Conservation (phyloP, 2,329 filamentous ascomycete genomes). For the Colletotrichum musicola region DNA sequence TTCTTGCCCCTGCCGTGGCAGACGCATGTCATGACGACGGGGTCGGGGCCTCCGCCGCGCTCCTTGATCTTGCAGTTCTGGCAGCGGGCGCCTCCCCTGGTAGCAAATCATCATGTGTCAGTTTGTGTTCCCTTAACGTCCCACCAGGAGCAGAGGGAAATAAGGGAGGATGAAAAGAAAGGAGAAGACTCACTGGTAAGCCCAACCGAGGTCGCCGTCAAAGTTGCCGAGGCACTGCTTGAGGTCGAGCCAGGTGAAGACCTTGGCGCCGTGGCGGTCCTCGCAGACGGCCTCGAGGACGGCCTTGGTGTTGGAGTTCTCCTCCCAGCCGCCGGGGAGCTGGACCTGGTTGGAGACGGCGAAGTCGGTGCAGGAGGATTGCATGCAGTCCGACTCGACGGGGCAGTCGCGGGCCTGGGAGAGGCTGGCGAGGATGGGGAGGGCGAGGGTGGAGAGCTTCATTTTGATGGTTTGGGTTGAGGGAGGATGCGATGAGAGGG, state of each 20-base stretch:
- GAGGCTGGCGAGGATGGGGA: neutral
- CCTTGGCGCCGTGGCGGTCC: conserved; percentile 6
- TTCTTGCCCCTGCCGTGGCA: neutral
- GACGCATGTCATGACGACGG: conserved; percentile 5
- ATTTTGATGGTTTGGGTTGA: neutral
- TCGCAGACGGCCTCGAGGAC: conserved; percentile 10
- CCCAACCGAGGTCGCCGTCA: neutral
- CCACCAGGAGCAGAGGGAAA: too few species aligned
- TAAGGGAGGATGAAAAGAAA: too few species aligned
- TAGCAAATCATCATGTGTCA: too few species aligned
- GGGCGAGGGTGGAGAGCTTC: neutral
- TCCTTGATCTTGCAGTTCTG: neutral
- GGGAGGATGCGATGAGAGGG: neutral
- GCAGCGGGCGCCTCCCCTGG: conserved; percentile 5
- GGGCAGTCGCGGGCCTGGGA: conserved; percentile 5
- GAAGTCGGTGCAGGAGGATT: conserved; percentile 14
- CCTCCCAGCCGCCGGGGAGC: neutral
- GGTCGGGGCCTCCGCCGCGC: neutral
- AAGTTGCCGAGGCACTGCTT: conserved; percentile 2
- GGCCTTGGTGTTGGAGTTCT: neutral
- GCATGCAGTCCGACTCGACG: conserved; percentile 8
- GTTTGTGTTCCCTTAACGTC: too few species aligned
- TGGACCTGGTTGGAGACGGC: neutral
- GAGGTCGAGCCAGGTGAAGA: conserved; percentile 6
- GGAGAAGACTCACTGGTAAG: conserved; percentile 1